A percentile compares a stretch with the other conserved stretches of the same genome.
Conservation (phyloP, 2,329 filamentous ascomycete species). For the Neofusicoccum parvum region DNA sequence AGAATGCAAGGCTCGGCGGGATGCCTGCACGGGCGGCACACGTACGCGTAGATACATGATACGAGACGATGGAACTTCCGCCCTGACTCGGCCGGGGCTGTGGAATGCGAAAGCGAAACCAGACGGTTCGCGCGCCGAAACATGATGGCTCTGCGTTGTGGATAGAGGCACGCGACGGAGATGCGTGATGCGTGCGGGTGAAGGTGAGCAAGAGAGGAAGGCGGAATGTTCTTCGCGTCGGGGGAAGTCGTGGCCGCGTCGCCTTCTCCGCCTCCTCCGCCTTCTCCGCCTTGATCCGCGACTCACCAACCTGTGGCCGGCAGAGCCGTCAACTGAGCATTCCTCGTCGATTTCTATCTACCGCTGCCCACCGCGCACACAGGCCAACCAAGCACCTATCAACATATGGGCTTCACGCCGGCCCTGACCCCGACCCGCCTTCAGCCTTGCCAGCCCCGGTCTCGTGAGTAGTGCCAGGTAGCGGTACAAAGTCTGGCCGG, state of each 20-base stretch:
- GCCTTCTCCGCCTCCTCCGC: too few species aligned
- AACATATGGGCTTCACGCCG: background rate
- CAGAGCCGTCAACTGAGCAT: too few species aligned
- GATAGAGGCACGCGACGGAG: background rate
- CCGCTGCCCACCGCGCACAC: too few species aligned
- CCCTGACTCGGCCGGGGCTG: background rate
- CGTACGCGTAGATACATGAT: background rate
- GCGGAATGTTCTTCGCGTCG: background rate
- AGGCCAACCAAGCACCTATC: too few species aligned
- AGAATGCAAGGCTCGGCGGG: background rate
- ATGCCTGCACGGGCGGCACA: background rate
- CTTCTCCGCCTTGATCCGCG: too few species aligned
- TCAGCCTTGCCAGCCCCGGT: background rate
- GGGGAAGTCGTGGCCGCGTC: background rate
- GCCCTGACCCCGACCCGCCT: background rate
- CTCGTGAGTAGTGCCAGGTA: background rate
- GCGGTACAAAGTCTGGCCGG: background rate
- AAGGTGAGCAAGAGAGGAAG: background rate
- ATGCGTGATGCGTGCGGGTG: background rate
- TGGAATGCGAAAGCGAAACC: background rate
- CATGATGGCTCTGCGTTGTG: background rate
- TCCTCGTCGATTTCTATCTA: too few species aligned
- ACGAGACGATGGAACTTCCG: background rate
- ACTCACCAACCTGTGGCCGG: too few species aligned
- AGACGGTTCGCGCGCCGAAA: background rate